These are phyloP conservation scores for Penicillium egyptiacum DNA, from an alignment of 495 filamentous ascomycete species.

Conservation along the genomic window DNA sequence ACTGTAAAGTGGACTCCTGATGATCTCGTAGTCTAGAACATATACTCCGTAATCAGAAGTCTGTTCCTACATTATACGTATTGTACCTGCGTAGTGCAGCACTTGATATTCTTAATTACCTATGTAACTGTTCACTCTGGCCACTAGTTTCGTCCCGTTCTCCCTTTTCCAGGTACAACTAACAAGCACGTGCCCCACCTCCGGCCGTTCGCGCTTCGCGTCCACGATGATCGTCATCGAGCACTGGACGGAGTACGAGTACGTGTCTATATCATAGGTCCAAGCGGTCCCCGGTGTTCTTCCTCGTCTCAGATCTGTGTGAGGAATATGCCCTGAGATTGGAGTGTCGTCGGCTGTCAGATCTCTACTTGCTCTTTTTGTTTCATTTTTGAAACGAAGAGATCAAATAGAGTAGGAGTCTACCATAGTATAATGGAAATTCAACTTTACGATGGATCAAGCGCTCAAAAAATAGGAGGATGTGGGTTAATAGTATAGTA, in stretches of 20 bases:
- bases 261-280: background rate
- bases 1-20: conserved; percentile 11
- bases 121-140: too few species aligned
- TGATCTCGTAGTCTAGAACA: conserved; percentile 15
- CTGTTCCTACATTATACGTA: background rate
- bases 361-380: background rate
- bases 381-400: background rate
- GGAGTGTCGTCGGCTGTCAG: background rate
- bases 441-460: background rate
- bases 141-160: background rate
- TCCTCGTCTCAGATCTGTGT: conserved; percentile 4
- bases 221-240: conserved; percentile 11
- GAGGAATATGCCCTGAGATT: conserved; percentile 9
- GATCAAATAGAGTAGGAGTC: background rate
- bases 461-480: background rate
- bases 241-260: background rate
- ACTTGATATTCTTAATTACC: background rate
- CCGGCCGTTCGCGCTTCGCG: conserved; percentile 10
- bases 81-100: conserved; percentile 1
- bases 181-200: background rate
- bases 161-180: background rate
- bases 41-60: background rate
- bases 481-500: background rate
- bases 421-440: background rate
- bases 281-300: conserved; percentile 4